Base-by-base conservation (phyloP, 176 grass and related monocot species). In the Juncus inflexus region DNA sequence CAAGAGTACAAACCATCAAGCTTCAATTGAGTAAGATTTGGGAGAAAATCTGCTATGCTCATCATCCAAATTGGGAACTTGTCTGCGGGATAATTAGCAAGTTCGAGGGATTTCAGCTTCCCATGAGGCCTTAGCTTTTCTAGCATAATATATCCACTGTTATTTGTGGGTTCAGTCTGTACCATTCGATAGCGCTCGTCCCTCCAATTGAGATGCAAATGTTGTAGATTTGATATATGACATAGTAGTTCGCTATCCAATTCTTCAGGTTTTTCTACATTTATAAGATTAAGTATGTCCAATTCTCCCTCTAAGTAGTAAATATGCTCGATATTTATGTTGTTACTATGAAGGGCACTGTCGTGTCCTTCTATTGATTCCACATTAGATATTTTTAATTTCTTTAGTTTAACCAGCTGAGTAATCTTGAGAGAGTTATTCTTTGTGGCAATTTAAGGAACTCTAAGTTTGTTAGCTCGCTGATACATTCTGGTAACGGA, bases 21-120 rank as follows among this genome's bases (percentile, higher is more conserved):
- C 15, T 28, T 10, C 57, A 74, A 61, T 43, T 52, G 3, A 38
- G 55, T 4, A 7, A 62, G 52, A 51, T 62, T 60, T 4, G 70
- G 70, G 3, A 74, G 70, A 62, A 12, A 62, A 42, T 52, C 43
- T 62, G 70, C 39, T 39, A 62, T 40, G 2, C 7, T 55, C 70
- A 74, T 62, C 55, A 56, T 74, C 70, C 70, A 74, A 62, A 8
- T 52, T 3, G 70, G 70, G 43, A 74, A 74, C 19, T 19, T 47
- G 61, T 49, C 12, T 36, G 12, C 70, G 4, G 43, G 45, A 62
- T 74, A 74, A 52, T 55, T 55, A 42, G 45, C 3, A 43, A 74
- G 16, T 35, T 53, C 60, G 40, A 73, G 42, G 16, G n/a, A 10
- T 39, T 61, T 4, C 0, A 74, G 55, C 45, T 62, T 62, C 61